A percentile compares a stretch with the other conserved stretches of the same genome.
phyloP scores from a whole-genome alignment of 345 rosid genomes.

The Mallotus nudiflorus region DNA sequence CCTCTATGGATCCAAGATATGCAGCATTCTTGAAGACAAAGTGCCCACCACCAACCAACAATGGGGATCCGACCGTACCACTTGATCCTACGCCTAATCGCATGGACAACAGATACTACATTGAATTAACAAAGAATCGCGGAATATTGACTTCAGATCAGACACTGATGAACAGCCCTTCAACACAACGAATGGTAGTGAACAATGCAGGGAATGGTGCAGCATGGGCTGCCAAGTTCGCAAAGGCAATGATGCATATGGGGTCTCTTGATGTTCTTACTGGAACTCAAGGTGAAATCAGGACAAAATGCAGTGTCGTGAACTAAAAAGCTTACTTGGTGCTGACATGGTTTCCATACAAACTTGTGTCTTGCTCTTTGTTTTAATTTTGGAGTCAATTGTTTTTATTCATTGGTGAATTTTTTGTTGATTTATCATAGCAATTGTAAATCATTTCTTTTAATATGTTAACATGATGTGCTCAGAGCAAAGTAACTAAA shows the following conservation, averaged over 20 bases:
- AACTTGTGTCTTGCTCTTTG: too few species aligned
- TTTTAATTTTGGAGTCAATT: too few species aligned
- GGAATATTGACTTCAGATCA: conserved; percentile 47
- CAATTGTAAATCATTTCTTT: too few species aligned
- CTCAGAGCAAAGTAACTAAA: too few species aligned
- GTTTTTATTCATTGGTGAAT: too few species aligned
- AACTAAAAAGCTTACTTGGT: background rate
- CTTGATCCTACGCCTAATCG: conserved; percentile 34
- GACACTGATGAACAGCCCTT: conserved; percentile 29
- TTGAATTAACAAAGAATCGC: conserved; percentile 21
- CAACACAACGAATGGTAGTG: conserved; percentile 29
- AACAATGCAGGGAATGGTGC: conserved; percentile 26
- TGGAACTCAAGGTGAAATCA: conserved; percentile 29
- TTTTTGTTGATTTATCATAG: too few species aligned
- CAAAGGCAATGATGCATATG: conserved; percentile 43
- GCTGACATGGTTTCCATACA: too few species aligned
- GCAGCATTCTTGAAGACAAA: conserved; percentile 40
- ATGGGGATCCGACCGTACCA: conserved; percentile 21
- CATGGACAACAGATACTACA: conserved; percentile 44
- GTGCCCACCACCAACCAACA: conserved; percentile 29
- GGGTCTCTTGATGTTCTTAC: conserved; percentile 42
- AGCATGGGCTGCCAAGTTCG: conserved; percentile 35
- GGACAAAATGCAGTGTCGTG: conserved; percentile 26
- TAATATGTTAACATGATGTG: too few species aligned
- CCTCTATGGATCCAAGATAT: conserved; percentile 28